Conservation (phyloP, 2,329 filamentous ascomycete species). For the Myriosclerotinia scirpicola region DNA sequence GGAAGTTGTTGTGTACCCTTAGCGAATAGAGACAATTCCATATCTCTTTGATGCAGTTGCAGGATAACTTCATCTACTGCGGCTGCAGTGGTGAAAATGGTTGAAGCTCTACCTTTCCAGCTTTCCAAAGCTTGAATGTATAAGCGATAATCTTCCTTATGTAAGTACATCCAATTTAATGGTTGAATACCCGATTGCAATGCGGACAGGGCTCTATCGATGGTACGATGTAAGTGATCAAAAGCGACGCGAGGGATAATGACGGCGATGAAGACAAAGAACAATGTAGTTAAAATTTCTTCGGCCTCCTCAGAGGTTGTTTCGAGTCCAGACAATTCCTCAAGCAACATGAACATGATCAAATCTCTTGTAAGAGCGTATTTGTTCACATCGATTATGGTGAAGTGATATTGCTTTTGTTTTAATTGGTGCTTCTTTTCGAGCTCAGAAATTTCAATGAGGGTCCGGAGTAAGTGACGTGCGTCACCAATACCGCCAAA, state of each 20-base stretch:
- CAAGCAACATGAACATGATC: constrained; percentile 26
- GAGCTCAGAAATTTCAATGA: constrained; percentile 22
- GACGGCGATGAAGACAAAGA: constrained; percentile 23
- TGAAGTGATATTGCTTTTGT: constrained; percentile 26
- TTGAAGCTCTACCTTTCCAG: constrained; percentile 14
- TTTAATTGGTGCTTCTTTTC: constrained; percentile 11
- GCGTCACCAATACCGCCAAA: constrained; percentile 27
- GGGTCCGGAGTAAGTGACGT: constrained; percentile 20
- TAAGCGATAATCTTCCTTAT: neutral
- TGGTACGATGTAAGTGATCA: constrained; percentile 18
- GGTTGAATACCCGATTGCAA: neutral
- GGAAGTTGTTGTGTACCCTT: neutral
- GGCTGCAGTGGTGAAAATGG: neutral
- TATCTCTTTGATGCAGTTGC: neutral
- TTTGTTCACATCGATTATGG: constrained; percentile 26
- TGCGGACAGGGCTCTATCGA: neutral
- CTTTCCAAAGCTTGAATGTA: constrained; percentile 6
- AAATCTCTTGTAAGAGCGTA: constrained; percentile 24
- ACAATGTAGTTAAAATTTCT: constrained; percentile 25
- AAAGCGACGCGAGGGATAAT: constrained; percentile 28
- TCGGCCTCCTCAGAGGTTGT: constrained; percentile 15
- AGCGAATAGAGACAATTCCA: neutral
- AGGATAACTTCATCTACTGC: neutral
- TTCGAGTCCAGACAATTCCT: constrained; percentile 21
- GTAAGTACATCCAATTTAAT: constrained; percentile 23